Base-by-base conservation (phyloP, 2,329 filamentous ascomycete species). In the Penicillium crustosum region DNA sequence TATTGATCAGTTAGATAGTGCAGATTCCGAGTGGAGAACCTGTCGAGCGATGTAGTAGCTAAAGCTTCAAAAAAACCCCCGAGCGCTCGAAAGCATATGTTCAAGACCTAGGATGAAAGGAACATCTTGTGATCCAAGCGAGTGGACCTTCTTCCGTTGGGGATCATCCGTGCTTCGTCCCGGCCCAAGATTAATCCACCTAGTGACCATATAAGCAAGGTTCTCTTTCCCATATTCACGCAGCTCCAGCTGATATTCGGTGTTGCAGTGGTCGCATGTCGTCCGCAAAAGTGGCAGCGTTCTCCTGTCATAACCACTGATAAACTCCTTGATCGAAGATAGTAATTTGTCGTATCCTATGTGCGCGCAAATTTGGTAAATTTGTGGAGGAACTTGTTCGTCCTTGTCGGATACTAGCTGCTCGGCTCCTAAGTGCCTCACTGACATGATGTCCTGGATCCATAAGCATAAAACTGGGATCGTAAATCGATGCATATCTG, bases 111-210 rank as follows among this genome's bases (percentile, higher is more conserved):
- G 25, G 42, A 1, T 7, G 7, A 27, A 17, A 12, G 5, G 10
- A 31, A 31, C 17, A 3, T n/a, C 6, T 27, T 29, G 23, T 6
- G 9, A 7, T 27, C 0, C 23, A 1, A n/a, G 6, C 8, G 12
- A 17, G 35, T 55, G 51, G 39, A 17, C 8, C 12, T 17, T 8
- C 12, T 17, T 53, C 58, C 49, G 56, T 25, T 43, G 27, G 33
- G 41, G 49, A 33, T 61, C 52, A 38, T 54, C 31, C 19, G 25
- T 12, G 3, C 19, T 35, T 27, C 49, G 13, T 17, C 58, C 53
- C 49, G 49, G 27, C 12, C 55, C 58, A 21, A 62, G 10, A 17
- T 54, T 58, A 9, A 55, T 10, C 52, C 58, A 62, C 19, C 41
- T 58, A 15, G 55, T 56, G 13, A 58, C 36, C 6, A 55, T n/a